A percentile compares a stretch with the other conserved stretches of the same genome.
Conservation (phyloP, 2,329 filamentous ascomycete genomes). For the Diaporthe sp. region DNA sequence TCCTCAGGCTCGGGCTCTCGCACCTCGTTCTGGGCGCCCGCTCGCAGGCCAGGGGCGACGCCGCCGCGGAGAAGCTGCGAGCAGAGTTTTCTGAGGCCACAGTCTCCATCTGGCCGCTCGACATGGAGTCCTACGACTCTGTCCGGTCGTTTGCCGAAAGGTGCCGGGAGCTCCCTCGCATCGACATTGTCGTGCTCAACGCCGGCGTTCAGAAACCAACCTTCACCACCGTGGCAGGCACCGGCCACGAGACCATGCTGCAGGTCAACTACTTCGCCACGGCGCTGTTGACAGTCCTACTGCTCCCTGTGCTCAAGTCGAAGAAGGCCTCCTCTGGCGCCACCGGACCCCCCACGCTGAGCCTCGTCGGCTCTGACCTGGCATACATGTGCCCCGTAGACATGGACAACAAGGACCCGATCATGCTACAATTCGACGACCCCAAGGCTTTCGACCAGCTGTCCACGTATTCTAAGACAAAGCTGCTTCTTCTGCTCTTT, state of each 20-base stretch:
- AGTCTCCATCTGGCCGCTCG: constrained; percentile 22
- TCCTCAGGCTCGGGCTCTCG: constrained; percentile 32
- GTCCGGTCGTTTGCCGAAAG: constrained; percentile 36
- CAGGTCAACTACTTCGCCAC: constrained; percentile 40
- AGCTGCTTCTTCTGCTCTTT: too few relatives aligned
- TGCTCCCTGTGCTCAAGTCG: constrained; percentile 30
- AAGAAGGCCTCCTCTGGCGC: too few relatives aligned
- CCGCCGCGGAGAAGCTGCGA: constrained; percentile 53
- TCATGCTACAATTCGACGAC: too few relatives aligned
- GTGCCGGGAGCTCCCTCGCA: constrained; percentile 43
- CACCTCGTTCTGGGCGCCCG: constrained; percentile 58
- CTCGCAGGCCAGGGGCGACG: constrained; percentile 42
- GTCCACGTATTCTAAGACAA: too few relatives aligned
- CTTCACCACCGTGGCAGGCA: constrained; percentile 8
- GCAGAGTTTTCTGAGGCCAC: constrained; percentile 36
- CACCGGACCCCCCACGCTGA: too few relatives aligned
- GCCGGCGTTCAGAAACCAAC: constrained; percentile 38
- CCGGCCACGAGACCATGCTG: constrained; percentile 36
- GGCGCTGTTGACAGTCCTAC: constrained; percentile 34
- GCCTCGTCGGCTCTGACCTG: too few relatives aligned
- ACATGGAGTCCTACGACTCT: constrained; percentile 22
- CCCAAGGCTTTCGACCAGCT: too few relatives aligned
- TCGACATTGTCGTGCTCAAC: constrained; percentile 54
- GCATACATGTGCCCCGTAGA: too few relatives aligned
- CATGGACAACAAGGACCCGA: too few relatives aligned